Evolutionary conservation across 2,329 filamentous ascomycete species (phyloP).

Genomic region (Monilinia polystroma): DNA sequence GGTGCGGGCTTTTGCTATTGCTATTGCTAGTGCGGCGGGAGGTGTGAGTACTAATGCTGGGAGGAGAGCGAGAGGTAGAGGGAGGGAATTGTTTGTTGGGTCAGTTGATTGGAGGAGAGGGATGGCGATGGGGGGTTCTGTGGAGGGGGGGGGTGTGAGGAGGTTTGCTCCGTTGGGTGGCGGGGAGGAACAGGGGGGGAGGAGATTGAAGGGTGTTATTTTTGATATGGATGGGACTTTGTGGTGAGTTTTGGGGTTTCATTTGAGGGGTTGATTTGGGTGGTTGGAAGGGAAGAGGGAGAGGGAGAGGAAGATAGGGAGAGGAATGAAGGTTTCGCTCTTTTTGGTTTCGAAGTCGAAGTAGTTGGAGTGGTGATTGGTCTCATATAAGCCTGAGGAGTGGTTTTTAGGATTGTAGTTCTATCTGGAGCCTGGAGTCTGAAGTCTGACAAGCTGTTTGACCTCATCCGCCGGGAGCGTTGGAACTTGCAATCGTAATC

Average conservation of each 20-base stretch:
- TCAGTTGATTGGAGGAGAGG: too few relatives aligned
- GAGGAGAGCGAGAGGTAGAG: too few relatives aligned
- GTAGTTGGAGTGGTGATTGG: neutral
- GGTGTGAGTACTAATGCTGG: too few relatives aligned
- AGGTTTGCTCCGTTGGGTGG: conserved; percentile 56
- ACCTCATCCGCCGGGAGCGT: neutral
- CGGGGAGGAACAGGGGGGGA: conserved; percentile 33
- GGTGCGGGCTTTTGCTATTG: too few relatives aligned
- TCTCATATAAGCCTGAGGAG: neutral
- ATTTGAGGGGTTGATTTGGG: conserved; percentile 67
- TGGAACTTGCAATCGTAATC: neutral
- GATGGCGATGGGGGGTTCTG: neutral
- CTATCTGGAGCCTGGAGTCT: neutral
- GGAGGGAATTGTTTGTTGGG: too few relatives aligned
- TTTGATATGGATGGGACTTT: conserved; percentile 97
- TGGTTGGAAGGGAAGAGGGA: conserved; percentile 52
- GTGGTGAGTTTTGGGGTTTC: conserved; percentile 60
- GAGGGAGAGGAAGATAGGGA: conserved; percentile 51
- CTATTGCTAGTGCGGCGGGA: too few relatives aligned
- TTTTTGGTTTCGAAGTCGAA: neutral
- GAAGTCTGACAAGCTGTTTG: neutral
- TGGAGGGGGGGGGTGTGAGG: conserved; percentile 29
- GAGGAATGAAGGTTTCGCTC: conserved; percentile 54
- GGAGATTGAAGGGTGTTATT: conserved; percentile 60
- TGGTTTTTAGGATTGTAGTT: neutral